phyloP scores from a whole-genome alignment of 805 yeast species.

The Suhomyces faveliae region DNA sequence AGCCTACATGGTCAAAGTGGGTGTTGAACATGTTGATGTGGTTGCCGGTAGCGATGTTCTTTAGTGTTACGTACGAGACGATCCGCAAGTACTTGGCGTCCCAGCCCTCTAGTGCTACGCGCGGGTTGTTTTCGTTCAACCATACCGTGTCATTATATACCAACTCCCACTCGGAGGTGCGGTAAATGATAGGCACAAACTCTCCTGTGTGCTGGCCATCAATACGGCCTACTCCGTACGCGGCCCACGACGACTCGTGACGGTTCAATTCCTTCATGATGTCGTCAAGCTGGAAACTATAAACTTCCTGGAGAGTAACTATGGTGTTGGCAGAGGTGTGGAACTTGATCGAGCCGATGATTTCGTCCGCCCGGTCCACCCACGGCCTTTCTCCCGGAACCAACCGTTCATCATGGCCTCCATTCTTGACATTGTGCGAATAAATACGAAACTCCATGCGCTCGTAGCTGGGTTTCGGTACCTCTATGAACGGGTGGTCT shows the following conservation, averaged over 20 bases:
- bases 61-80: constrained; percentile 17
- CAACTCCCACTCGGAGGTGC: constrained; percentile 16
- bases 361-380: constrained; percentile 19
- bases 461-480: constrained; percentile 7
- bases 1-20: constrained; percentile 20
- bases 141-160: constrained; percentile 16
- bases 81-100: constrained; percentile 20
- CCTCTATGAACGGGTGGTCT: neutral
- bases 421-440: constrained; percentile 36
- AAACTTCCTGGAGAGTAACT: constrained; percentile 18
- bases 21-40: constrained; percentile 19
- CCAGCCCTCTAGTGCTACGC: constrained; percentile 16
- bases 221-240: constrained; percentile 16
- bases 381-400: constrained; percentile 28
- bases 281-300: constrained; percentile 17
- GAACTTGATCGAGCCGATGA: constrained; percentile 16
- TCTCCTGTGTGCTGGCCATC: constrained; percentile 18
- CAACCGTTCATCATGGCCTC: constrained; percentile 21
- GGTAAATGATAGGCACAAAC: constrained; percentile 17
- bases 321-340: constrained; percentile 20
- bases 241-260: constrained; percentile 16
- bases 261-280: constrained; percentile 15
- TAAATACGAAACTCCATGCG: constrained; percentile 31
- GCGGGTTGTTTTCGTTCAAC: constrained; percentile 14
- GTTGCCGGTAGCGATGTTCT: constrained; percentile 10